Percentiles rank a stretch among this genome's conserved stretches.
Conservation (phyloP, 2,329 filamentous ascomycete species). For the Talaromyces sp. region DNA sequence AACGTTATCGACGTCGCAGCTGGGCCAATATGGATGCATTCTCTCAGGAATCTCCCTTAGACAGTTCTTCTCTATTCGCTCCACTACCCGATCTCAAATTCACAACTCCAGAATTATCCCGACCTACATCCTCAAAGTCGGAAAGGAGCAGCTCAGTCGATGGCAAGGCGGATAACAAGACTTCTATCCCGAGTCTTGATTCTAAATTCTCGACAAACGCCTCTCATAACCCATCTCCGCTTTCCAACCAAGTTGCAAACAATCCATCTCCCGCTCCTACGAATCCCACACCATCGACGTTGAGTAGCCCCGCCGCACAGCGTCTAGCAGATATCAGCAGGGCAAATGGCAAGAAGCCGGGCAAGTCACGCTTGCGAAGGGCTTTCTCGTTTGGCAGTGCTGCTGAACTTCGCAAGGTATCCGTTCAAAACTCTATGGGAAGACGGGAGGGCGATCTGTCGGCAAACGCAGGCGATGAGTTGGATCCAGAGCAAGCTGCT, state of each 20-base stretch:
- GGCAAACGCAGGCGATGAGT: constrained; percentile 57
- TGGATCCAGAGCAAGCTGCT: constrained; percentile 83
- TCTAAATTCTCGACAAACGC: constrained; percentile 6
- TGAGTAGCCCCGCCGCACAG: constrained; percentile 69
- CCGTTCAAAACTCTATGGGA: constrained; percentile 57
- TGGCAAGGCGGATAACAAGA: constrained; percentile 39
- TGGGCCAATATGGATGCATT: constrained; percentile 63
- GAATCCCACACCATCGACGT: neutral
- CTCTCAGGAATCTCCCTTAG: constrained; percentile 33
- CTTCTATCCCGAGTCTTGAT: constrained; percentile 42
- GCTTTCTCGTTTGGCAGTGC: constrained; percentile 97
- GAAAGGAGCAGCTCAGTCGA: constrained; percentile 59
- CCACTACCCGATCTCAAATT: constrained; percentile 33
- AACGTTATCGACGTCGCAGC: constrained; percentile 77
- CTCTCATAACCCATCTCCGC: constrained; percentile 59
- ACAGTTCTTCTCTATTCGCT: constrained; percentile 31
- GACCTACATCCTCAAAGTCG: constrained; percentile 40
- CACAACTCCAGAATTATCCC: constrained; percentile 27
- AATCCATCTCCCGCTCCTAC: constrained; percentile 40
- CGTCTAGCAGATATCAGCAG: constrained; percentile 85
- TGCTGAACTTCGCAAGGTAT: constrained; percentile 78
- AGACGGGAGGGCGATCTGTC: constrained; percentile 61
- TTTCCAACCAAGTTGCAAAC: constrained; percentile 69
- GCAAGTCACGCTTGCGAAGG: constrained; percentile 79
- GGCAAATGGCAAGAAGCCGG: constrained; percentile 72